A percentile compares a stretch with the other conserved stretches of the same genome.
Evolutionary conservation across 768 basidiomycete species (phyloP).

Genomic region (Trametes maxima): DNA sequence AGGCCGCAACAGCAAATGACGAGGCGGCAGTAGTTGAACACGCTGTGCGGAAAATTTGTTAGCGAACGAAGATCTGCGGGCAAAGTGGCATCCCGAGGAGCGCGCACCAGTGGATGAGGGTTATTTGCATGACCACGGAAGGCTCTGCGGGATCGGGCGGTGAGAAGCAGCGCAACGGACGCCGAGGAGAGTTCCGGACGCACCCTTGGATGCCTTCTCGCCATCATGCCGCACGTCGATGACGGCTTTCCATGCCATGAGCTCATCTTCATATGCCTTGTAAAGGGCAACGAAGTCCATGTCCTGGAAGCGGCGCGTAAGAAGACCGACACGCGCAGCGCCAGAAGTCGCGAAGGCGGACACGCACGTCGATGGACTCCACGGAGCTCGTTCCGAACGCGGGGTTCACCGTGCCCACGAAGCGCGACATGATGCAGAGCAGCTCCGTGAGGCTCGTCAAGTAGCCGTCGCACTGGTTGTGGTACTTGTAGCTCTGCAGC

Average conservation of each 20-base stretch:
- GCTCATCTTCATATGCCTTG: constrained; percentile 30
- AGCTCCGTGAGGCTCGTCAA: constrained; percentile 36
- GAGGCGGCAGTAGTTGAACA: constrained; percentile 40
- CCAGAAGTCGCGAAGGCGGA: neutral
- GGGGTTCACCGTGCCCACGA: constrained; percentile 29
- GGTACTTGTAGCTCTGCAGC: constrained; percentile 31
- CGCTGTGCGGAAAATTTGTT: constrained; percentile 2
- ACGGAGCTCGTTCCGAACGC: constrained; percentile 22
- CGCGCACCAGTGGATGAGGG: constrained; percentile 19
- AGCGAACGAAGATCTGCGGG: neutral
- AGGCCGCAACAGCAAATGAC: constrained; percentile 60
- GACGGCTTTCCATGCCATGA: constrained; percentile 24
- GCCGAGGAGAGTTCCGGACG: neutral
- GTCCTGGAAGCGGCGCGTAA: constrained; percentile 20
- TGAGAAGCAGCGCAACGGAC: neutral
- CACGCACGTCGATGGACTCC: constrained; percentile 19
- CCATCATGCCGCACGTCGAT: constrained; percentile 21
- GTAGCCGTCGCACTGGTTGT: constrained; percentile 32
- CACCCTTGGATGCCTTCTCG: constrained; percentile 24
- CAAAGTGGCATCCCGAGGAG: neutral
- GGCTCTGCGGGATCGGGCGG: constrained; percentile 7
- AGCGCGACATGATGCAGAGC: constrained; percentile 35
- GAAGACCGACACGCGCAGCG: constrained; percentile 1
- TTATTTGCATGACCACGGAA: constrained; percentile 20
- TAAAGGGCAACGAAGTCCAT: constrained; percentile 26